Percentiles rank a stretch among this genome's conserved stretches.
phyloP scores from a whole-genome alignment of 495 filamentous ascomycete species.

The Rostrohypoxylon terebratum region DNA sequence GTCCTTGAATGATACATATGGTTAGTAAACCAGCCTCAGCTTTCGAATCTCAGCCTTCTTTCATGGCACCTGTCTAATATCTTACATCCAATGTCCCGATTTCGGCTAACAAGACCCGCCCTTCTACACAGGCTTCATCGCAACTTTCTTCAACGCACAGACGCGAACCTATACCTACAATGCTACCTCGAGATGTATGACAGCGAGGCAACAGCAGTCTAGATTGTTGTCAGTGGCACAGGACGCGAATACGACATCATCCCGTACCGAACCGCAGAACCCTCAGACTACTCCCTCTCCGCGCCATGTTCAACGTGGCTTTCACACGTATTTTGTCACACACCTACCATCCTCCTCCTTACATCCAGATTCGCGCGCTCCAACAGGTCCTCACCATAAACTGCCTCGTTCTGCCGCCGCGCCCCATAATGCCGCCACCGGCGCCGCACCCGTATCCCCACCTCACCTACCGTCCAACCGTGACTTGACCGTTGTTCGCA shows the following conservation, averaged over 20 bases:
- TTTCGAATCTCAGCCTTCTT: neutral
- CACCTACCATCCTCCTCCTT: conserved; percentile 93
- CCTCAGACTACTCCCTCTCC: conserved; percentile 22
- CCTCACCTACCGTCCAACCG: conserved; percentile 68
- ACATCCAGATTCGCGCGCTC: conserved; percentile 80
- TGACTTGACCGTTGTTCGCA: conserved; percentile 97
- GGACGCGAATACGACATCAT: conserved; percentile 17
- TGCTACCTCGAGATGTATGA: conserved; percentile 36
- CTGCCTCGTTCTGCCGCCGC: conserved; percentile 84
- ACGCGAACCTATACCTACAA: conserved; percentile 26
- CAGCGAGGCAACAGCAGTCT: conserved; percentile 18
- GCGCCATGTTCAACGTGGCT: conserved; percentile 64
- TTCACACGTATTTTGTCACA: conserved; percentile 97
- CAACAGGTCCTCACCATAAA: conserved; percentile 76
- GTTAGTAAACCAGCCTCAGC: conserved; percentile 30
- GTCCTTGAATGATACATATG: conserved; percentile 50
- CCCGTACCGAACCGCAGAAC: conserved; percentile 26
- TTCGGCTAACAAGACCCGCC: conserved; percentile 16
- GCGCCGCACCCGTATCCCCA: conserved; percentile 64
- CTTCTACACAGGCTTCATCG: conserved; percentile 55
- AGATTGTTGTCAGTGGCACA: conserved; percentile 23
- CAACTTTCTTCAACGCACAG: conserved; percentile 59
- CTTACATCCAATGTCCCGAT: neutral
- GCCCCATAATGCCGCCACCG: conserved; percentile 75
- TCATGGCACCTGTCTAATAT: conserved; percentile 1